These are phyloP conservation scores for Paramecium sexaurelia DNA, from an alignment of 73 alveolate genomes.

Conservation along the genomic window DNA sequence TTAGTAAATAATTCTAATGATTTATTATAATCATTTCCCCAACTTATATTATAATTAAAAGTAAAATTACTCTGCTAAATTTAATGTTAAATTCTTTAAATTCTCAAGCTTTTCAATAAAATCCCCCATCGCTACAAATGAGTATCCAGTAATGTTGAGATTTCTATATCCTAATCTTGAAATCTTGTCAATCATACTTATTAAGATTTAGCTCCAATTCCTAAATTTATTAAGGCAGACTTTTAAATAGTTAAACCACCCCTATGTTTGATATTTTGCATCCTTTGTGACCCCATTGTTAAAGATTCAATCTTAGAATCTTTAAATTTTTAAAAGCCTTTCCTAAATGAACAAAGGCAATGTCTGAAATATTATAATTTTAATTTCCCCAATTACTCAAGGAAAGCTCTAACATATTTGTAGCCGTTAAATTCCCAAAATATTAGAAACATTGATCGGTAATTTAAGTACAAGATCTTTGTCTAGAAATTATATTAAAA, in stretches of 20 bases:
- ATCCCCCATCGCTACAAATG: not conserved
- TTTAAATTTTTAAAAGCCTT: not conserved
- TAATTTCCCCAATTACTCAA: slow-evolving; percentile 43
- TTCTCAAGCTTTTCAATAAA: not conserved
- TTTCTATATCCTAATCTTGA: slow-evolving; percentile 47
- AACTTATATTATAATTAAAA: not conserved
- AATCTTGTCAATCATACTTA: not conserved
- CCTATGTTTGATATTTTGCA: not conserved
- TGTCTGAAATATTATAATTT: not conserved
- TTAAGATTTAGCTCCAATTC: slow-evolving; percentile 24
- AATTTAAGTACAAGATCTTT: not conserved
- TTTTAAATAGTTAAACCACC: not conserved
- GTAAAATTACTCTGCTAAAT: not conserved
- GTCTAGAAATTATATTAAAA: not conserved
- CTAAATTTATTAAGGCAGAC: not conserved
- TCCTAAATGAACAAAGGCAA: slow-evolving; percentile 3
- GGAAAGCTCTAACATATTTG: not conserved
- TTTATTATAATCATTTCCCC: slow-evolving; percentile 53
- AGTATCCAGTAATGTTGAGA: not conserved
- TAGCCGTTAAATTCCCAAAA: not conserved
- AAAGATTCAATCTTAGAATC: not conserved
- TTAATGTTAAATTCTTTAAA: not conserved
- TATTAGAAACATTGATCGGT: slow-evolving; percentile 9
- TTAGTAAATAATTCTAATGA: not conserved
- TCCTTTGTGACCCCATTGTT: not conserved